Base-by-base conservation (phyloP, 495 filamentous ascomycete genomes). In the Aspergillus conjunctus region DNA sequence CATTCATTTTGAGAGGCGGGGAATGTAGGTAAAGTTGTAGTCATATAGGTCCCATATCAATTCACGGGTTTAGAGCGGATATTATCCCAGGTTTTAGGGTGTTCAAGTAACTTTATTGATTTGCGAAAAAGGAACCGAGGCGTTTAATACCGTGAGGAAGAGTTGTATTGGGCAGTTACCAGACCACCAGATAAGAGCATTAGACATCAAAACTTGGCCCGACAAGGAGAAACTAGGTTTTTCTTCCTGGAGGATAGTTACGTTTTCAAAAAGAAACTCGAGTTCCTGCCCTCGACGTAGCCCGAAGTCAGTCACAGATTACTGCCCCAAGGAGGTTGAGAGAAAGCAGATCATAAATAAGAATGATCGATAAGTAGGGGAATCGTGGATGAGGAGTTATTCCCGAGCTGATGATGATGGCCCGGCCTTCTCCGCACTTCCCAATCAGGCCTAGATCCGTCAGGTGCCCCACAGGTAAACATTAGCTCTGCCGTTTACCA, bases 1-100 rank as follows among this genome's bases (percentile, higher is more conserved):
- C 54, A 54, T 66, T 68, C 73, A 77, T 77, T 17, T 43, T 54
- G 33, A 15, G 50, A 45, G 26, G 30, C 9, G 18, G 44, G 18
- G n/a, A 37, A 54, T 31, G 30, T 18, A 53, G 9, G 37, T 58
- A 48, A 26, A 17, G 31, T 33, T 46, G 56, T 31, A 9, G 5
- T 45, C 26, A 51, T 51, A 31, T 12, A 56, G n/a, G 9, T 44
- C 51, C 20, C 43, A 34, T 49, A 54, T 49, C 9, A 48, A 48
- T 48, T 20, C 8, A 20, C 17, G 5, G 10, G 21, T 22, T 17
- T 10, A 7, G 44, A 20, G 18, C 14, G 17, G n/a, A 11, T 30
- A 14, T 30, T 41, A 14, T 41, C 3, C 37, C 37, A 14, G 15
- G 37, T 8, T 41, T n/a, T 4, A 51, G 14, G 30, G 26, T 4